A percentile compares a stretch with the other conserved stretches of the same genome.
phyloP scores from a whole-genome alignment of 805 yeast species.

The Teunomyces barrocoloradensis region DNA sequence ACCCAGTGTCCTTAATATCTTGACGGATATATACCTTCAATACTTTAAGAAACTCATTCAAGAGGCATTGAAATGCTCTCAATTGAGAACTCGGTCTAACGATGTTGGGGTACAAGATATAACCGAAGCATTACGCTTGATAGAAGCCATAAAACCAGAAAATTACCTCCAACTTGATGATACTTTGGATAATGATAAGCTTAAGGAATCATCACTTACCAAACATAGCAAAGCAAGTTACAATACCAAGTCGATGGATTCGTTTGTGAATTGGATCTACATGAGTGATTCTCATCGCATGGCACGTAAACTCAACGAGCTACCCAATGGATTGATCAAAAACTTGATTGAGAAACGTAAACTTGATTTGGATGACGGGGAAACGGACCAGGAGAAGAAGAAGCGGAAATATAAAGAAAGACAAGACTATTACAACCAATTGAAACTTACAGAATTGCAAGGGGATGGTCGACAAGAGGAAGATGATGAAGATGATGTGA shows the following conservation, averaged over 20 bases:
- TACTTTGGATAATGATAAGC: constrained; percentile 12
- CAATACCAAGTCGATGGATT: constrained; percentile 36
- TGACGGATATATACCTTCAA: constrained; percentile 75
- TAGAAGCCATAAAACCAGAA: constrained; percentile 61
- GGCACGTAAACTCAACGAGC: constrained; percentile 24
- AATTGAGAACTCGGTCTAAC: constrained; percentile 35
- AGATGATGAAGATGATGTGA: constrained; percentile 23
- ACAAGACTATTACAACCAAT: constrained; percentile 39
- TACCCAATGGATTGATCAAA: constrained; percentile 29
- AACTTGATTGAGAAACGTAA: constrained; percentile 39
- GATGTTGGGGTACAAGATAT: constrained; percentile 63
- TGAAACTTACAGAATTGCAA: constrained; percentile 25
- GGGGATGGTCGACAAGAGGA: constrained; percentile 12
- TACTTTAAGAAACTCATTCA: constrained; percentile 54
- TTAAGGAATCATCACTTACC: constrained; percentile 11
- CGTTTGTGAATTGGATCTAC: constrained; percentile 36
- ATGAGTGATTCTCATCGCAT: constrained; percentile 25
- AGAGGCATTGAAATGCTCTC: constrained; percentile 51
- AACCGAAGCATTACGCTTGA: constrained; percentile 62
- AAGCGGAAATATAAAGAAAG: constrained; percentile 34
- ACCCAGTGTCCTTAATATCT: constrained; percentile 65
- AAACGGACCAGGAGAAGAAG: constrained; percentile 33
- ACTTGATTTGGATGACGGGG: constrained; percentile 32
- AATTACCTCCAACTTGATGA: constrained; percentile 48
- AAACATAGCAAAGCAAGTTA: constrained; percentile 18